Percentiles rank a stretch among this genome's conserved stretches.
Evolutionary conservation across 2,329 filamentous ascomycete species (phyloP).

Genomic region (Ceratocystis cacaofunesta): DNA sequence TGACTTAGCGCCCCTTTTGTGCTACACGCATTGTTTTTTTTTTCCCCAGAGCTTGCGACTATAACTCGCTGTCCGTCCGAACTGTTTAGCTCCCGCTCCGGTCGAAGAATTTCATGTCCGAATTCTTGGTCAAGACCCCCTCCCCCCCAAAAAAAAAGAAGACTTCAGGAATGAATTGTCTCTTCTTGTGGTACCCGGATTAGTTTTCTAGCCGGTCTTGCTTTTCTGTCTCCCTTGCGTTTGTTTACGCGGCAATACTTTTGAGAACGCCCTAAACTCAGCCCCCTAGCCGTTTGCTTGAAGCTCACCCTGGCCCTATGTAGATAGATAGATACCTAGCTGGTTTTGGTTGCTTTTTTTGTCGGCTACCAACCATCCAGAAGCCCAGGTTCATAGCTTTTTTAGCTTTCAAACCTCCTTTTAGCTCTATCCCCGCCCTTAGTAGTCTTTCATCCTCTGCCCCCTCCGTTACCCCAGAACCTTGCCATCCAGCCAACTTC

Average conservation of each 20-base stretch:
- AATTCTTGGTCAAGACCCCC: no score
- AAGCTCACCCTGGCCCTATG: neutral
- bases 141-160: neutral
- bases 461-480: neutral
- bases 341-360: slow-evolving; percentile 1
- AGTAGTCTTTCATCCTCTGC: neutral
- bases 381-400: slow-evolving; percentile 1
- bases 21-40: neutral
- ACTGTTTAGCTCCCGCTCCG: neutral
- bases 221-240: neutral
- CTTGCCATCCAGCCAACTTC: neutral
- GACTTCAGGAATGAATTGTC: neutral
- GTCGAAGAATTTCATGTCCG: neutral
- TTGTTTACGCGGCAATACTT: neutral
- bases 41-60: neutral
- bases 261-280: neutral
- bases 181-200: neutral
- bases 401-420: neutral
- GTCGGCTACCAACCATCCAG: neutral
- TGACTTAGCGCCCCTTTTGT: neutral
- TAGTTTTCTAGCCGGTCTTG: neutral
- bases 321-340: neutral
- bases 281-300: neutral
- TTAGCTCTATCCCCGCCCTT: neutral
- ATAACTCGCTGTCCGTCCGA: neutral